Conservation (phyloP, 2,329 filamentous ascomycete species). For the Fusarium concolor region DNA sequence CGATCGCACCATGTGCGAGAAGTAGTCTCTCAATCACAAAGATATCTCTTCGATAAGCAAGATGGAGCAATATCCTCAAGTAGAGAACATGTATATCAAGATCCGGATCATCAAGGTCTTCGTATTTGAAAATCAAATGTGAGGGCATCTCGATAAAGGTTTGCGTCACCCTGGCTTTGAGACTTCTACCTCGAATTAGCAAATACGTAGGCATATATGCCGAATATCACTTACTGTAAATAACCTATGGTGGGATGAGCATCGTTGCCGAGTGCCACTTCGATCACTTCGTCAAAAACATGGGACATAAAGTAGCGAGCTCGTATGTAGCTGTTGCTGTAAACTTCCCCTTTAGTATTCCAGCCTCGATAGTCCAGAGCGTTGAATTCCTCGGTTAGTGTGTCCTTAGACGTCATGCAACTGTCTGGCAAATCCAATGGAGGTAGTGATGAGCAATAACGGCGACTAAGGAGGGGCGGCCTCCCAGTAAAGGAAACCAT, state of each 20-base stretch:
- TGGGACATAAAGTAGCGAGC: conserved; percentile 60
- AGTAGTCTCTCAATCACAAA: conserved; percentile 70
- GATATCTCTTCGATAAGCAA: conserved; percentile 65
- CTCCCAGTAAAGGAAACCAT: conserved; percentile 64
- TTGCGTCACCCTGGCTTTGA: conserved; percentile 51
- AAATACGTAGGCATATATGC: neutral
- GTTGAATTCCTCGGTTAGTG: conserved; percentile 28
- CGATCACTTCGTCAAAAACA: conserved; percentile 70
- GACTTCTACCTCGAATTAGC: conserved; percentile 45
- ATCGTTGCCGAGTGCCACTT: conserved; percentile 61
- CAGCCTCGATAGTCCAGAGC: conserved; percentile 63
- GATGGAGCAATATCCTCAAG: conserved; percentile 58
- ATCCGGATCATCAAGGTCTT: conserved; percentile 52
- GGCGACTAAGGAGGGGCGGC: conserved; percentile 63
- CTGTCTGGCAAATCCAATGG: conserved; percentile 67
- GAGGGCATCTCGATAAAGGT: conserved; percentile 53
- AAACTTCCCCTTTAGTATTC: conserved; percentile 60
- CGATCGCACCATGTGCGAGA: conserved; percentile 56
- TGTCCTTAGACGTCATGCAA: conserved; percentile 58
- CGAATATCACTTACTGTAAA: conserved; percentile 35
- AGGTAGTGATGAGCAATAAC: conserved; percentile 64
- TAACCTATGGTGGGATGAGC: conserved; percentile 30
- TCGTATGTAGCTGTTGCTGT: conserved; percentile 59
- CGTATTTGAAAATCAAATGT: conserved; percentile 54
- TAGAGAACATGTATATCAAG: conserved; percentile 52